phyloP scores from a whole-genome alignment of 1,284 basidiomycete species.

The Uromyces viciae-fabae region DNA sequence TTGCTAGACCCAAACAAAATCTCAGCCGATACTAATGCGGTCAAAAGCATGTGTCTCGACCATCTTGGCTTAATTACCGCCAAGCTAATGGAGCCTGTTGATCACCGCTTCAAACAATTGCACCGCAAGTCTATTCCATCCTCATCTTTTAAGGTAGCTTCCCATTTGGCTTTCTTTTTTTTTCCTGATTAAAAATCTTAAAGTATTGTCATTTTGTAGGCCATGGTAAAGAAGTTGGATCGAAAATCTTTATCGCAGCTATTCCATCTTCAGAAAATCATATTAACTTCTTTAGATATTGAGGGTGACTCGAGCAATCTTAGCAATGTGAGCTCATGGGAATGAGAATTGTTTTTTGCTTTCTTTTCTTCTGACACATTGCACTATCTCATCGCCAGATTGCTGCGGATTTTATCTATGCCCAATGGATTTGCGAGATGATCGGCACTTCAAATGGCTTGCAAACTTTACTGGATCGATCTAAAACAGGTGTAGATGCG shows the following conservation, averaged over 20 bases:
- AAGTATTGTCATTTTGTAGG: background rate
- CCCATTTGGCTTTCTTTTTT: background rate
- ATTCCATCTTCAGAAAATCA: conserved; percentile 21
- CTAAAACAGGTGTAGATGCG: background rate
- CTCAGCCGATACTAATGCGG: conserved; percentile 30
- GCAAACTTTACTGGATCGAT: conserved; percentile 13
- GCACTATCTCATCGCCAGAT: conserved; percentile 10
- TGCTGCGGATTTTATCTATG: conserved; percentile 28
- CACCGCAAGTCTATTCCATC: background rate
- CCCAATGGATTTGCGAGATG: conserved; percentile 40
- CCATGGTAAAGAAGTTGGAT: conserved; percentile 19
- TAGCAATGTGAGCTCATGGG: conserved; percentile 1
- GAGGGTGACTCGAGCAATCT: conserved; percentile 6
- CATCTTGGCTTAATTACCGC: conserved; percentile 37
- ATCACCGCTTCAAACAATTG: background rate
- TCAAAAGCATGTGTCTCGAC: conserved; percentile 43
- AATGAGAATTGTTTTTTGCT: no score
- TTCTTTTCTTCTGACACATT: background rate
- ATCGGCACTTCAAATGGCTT: conserved; percentile 13
- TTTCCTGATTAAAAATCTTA: background rate
- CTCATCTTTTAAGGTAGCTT: conserved; percentile 28
- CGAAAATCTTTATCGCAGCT: background rate
- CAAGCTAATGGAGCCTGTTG: conserved; percentile 15
- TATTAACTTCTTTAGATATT: conserved; percentile 6
- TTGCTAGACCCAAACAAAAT: conserved; percentile 27